Percentiles rank a stretch among this genome's conserved stretches.
These are phyloP conservation scores for Yamadazyma phyllophila DNA, from an alignment of 805 yeast genomes.

Conservation along the genomic window DNA sequence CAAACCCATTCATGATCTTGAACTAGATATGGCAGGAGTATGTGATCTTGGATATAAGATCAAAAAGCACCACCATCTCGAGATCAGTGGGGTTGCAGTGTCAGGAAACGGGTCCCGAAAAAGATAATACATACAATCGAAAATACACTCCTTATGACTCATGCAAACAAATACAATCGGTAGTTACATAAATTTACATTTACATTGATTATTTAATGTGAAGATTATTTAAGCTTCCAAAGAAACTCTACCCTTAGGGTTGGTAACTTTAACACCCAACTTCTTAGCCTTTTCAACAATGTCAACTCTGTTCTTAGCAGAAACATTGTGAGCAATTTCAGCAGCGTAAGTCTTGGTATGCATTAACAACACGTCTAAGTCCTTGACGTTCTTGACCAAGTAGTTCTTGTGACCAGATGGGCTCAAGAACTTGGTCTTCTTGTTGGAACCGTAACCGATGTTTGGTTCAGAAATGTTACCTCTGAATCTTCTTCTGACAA, in stretches of 20 bases:
- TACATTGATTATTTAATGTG: constrained; percentile 16
- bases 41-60: constrained; percentile 44
- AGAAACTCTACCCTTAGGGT: constrained; percentile 97
- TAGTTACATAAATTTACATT: constrained; percentile 11
- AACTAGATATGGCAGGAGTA: constrained; percentile 26
- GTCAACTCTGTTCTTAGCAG: constrained; percentile 97
- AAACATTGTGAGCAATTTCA: constrained; percentile 98
- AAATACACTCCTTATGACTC: not conserved
- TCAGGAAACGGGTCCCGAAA: constrained; percentile 23
- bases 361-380: constrained; percentile 91
- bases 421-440: constrained; percentile 91
- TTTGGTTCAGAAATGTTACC: constrained; percentile 99
- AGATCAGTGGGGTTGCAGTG: constrained; percentile 31
- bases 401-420: constrained; percentile 99
- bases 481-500: constrained; percentile 99
- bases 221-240: constrained; percentile 78
- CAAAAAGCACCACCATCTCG: constrained; percentile 42
- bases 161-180: not conserved
- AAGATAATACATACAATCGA: constrained; percentile 10
- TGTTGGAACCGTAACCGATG: constrained; percentile 99
- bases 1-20: constrained; percentile 15
- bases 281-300: constrained; percentile 97
- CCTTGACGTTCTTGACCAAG: constrained; percentile 88
- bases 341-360: constrained; percentile 99
- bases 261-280: constrained; percentile 97